Base-by-base conservation (phyloP, 495 filamentous ascomycete species). In the Tuber calosporum region DNA sequence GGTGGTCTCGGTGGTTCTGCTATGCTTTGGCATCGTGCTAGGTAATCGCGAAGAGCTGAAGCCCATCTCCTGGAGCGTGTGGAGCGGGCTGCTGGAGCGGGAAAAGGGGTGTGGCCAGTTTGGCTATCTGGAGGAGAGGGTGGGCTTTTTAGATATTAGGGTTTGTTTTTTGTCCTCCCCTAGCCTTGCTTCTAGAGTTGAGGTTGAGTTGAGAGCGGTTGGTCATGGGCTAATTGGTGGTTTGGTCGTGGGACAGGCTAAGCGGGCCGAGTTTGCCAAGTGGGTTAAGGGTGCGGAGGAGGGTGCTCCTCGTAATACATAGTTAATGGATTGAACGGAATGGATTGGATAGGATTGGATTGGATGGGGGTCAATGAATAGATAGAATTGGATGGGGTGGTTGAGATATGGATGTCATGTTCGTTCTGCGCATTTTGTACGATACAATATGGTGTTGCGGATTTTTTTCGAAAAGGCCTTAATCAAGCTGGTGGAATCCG, bases 51-150 rank as follows among this genome's bases (percentile, higher is more conserved):
- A 76, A 20, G 78, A 74, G 34, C 45, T 80, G 87, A 89, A 67
- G 82, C 91, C 92, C 1, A 90, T 94, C 73, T 89, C 88, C 82
- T 93, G 91, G 91, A 87, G 88, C 36, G 89, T 90, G 73, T 96
- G 92, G 92, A 91, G 91, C 38, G 91, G 92, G 68, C 87, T 92
- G 83, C 89, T 93, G 74, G 92, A 96, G 84, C 86, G 86, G 72
- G 90, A 93, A 48, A 74, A 69, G 38, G 86, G 86, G 5, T 85
- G 84, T 67, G 84, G 83, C 20, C 87, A 87, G 67, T 89, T 85
- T 75, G 78, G 82, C 41, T 80, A 82, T 37, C 77, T 89, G 74
- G 87, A 87, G 85, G 90, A 84, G 85, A 86, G 86, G 80, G 85
- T 86, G 70, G 88, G 89, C 4, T 94, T 93, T 79, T 85, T 88